Percentiles rank a stretch among this genome's conserved stretches.
Conservation (phyloP, 495 filamentous ascomycete species). For the Podospora fimiseda region DNA sequence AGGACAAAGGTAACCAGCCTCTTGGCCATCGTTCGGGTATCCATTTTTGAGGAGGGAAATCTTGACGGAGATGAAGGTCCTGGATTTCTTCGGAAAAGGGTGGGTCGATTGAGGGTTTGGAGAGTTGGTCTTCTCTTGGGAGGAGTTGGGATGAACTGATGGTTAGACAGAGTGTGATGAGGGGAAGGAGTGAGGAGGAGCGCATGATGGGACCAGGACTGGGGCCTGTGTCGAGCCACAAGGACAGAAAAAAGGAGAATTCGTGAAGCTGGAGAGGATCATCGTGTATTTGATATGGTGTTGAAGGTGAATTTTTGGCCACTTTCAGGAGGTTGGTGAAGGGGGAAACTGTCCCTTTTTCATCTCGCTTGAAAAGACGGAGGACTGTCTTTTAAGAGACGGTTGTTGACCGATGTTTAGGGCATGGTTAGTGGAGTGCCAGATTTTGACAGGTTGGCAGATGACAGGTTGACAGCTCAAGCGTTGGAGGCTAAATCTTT, state of each 20-base stretch:
- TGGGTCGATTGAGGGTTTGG: slow-evolving; percentile 12
- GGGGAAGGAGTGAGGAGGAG: not conserved
- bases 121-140: not conserved
- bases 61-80: slow-evolving; percentile 4
- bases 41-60: slow-evolving; percentile 2
- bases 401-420: too few species aligned
- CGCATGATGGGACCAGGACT: too few species aligned
- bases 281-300: too few species aligned
- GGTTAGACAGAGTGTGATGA: not conserved
- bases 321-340: too few species aligned
- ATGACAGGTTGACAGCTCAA: not conserved
- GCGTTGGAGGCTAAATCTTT: not conserved
- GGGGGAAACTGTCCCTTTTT: too few species aligned
- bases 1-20: slow-evolving; percentile 12
- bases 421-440: too few species aligned
- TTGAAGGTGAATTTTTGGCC: too few species aligned
- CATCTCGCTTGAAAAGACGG: too few species aligned
- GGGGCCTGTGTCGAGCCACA: too few species aligned
- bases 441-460: not conserved
- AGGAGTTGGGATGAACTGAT: not conserved
- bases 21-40: slow-evolving; percentile 4
- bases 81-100: slow-evolving; percentile 14
- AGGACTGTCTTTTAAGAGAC: too few species aligned
- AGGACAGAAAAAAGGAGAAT: too few species aligned
- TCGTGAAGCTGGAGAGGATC: too few species aligned